These are phyloP conservation scores for Circinella umbellata DNA, from an alignment of 371 early-diverging fungal species.

Conservation along the genomic window DNA sequence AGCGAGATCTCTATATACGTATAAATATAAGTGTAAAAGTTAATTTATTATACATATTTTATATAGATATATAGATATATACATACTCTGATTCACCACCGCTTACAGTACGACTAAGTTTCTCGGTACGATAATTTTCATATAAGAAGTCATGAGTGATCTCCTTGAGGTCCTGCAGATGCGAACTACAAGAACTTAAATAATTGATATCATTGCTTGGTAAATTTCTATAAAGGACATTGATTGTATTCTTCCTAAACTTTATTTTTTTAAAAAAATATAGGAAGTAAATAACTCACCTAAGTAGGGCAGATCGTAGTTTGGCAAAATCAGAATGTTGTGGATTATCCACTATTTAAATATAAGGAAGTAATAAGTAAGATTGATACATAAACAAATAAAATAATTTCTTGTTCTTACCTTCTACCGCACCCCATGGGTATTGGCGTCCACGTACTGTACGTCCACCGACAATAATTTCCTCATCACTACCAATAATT, in stretches of 20 bases:
- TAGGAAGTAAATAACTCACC: conserved; percentile 34
- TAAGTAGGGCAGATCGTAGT: conserved; percentile 89
- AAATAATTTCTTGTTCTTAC: conserved; percentile 18
- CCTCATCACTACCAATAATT: conserved; percentile 96
- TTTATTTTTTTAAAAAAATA: too few species aligned
- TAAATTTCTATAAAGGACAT: background rate
- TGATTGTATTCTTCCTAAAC: background rate
- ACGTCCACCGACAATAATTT: conserved; percentile 76
- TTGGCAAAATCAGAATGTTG: conserved; percentile 98
- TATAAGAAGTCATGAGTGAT: conserved; percentile 85
- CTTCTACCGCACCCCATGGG: conserved; percentile 99
- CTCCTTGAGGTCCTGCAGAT: conserved; percentile 93
- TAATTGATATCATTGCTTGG: conserved; percentile 10
- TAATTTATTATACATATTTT: too few species aligned
- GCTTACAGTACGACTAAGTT: conserved; percentile 75
- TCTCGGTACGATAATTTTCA: conserved; percentile 92
- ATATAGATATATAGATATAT: too few species aligned
- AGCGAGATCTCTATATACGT: conserved; percentile 32
- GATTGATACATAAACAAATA: too few species aligned
- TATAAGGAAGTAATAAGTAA: background rate
- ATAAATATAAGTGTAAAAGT: too few species aligned
- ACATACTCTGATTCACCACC: conserved; percentile 52
- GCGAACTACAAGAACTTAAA: conserved; percentile 64
- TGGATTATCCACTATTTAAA: conserved; percentile 69
- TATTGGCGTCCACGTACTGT: conserved; percentile 95